Base-by-base conservation (phyloP, 73 alveolate genomes). In the Paramecium primaurelia region DNA sequence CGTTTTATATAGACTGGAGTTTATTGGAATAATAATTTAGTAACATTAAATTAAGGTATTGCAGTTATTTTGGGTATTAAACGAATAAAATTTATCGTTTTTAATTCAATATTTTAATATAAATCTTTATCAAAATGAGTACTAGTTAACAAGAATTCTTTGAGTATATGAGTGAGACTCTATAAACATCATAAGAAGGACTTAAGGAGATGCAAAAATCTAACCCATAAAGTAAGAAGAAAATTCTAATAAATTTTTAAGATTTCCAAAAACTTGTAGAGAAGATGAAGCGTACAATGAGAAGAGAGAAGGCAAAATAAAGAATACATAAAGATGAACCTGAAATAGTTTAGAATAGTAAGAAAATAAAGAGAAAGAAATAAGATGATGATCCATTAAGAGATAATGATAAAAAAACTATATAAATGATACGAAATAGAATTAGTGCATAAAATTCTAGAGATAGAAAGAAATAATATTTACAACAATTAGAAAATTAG, bases 401-500 rank as follows among this genome's bases (percentile, higher is more conserved):
- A 18, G 95, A 85, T 11, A 88, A 92, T 54, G 97, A 94, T 40
- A 94, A 71, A 71, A 94, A 94, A 92, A 94, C 93, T 84, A 92
- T 94, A 37, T 92, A 93, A 34, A 93, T 93, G 68, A 86, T 92
- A 28, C 51, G 97, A 71, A 94, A 94, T 92, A 83, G 95, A 71
- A 92, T 94, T 51, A 88, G 95, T 18, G 97, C 97, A 9, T 92
- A 94, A 92, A 94, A 94, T 59, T 92, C 95, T 77, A 92, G 97
- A 51, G 95, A 94, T 77, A 92, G 94, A 26, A 94, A 94, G 94
- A 94, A 94, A 71, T 86, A 60, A 80, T 80, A 80, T 47, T 26
- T 80, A 34, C 26, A 80, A 44, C 30, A 80, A 25, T 49, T 80
- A 26, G 91, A 80, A 45, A 26, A 20, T 22, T 20, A 80, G 20